phyloP scores from a whole-genome alignment of 1,284 basidiomycete species.

The Cutaneotrichosporon sp. region DNA sequence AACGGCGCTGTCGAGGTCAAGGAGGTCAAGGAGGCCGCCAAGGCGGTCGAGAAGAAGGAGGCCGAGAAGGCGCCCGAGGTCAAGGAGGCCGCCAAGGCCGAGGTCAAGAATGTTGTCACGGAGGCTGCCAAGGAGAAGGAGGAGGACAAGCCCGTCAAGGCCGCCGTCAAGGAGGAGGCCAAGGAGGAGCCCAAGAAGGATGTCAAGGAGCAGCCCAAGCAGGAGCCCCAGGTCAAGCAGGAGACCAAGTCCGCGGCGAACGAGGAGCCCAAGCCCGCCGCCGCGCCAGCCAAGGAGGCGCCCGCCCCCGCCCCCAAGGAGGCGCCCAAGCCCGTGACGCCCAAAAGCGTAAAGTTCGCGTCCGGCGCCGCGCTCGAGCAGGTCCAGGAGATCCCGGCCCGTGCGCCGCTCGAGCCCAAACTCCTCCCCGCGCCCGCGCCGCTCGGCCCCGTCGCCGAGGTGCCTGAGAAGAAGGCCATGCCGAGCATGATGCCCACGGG shows the following conservation, averaged over 20 bases:
- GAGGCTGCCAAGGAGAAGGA: background rate
- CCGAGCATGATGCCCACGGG: background rate
- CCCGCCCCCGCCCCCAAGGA: background rate
- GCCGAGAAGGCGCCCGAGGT: too few species aligned
- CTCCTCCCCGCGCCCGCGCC: background rate
- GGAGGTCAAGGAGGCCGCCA: background rate
- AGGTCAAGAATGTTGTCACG: constrained; percentile 4
- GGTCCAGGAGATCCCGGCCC: constrained; percentile 1
- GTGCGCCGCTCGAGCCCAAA: background rate
- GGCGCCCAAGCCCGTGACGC: background rate
- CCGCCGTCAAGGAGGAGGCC: background rate
- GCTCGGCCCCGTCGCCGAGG: background rate
- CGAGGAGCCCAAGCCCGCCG: background rate
- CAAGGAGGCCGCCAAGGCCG: constrained; percentile 2
- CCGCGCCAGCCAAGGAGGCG: background rate
- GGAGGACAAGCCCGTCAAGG: background rate
- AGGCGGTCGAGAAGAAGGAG: background rate
- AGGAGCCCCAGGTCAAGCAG: background rate
- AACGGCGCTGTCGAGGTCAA: background rate
- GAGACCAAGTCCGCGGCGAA: background rate
- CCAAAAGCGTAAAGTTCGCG: constrained; percentile 2
- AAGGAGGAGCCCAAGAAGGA: background rate
- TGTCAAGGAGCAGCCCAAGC: background rate
- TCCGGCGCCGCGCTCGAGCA: background rate
- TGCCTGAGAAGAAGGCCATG: background rate